Percentiles rank a stretch among this genome's conserved stretches.
Conservation (phyloP, 2,329 filamentous ascomycete species). For the Elsinoe batatas region DNA sequence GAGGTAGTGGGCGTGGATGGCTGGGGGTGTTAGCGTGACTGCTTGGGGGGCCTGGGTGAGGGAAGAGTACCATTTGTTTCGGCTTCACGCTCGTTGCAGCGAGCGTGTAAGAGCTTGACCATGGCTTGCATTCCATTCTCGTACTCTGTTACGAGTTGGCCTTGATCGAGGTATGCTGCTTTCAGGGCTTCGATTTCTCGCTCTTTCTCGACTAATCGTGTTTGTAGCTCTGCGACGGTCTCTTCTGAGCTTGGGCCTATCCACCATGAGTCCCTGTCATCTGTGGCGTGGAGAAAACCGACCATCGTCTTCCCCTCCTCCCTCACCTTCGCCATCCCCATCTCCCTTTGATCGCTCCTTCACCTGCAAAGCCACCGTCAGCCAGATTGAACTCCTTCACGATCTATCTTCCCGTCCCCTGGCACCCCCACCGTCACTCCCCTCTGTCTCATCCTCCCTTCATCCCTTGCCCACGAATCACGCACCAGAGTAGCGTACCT, state of each 20-base stretch:
- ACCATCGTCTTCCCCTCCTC: constrained; percentile 5
- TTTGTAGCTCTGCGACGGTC: constrained; percentile 23
- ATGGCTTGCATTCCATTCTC: constrained; percentile 10
- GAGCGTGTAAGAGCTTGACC: neutral
- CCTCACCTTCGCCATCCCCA: neutral
- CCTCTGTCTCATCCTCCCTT: neutral
- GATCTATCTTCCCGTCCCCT: neutral
- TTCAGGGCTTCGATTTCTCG: constrained; percentile 7
- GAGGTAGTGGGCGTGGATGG: constrained; percentile 41
- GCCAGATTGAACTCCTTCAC: constrained; percentile 2
- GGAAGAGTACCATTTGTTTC: constrained; percentile 1
- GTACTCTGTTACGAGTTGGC: constrained; percentile 11
- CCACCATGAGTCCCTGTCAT: neutral
- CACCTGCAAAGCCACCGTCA: constrained; percentile 6
- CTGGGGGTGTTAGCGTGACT: constrained; percentile 14
- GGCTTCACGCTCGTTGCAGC: neutral
- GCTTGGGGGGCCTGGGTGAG: no score
- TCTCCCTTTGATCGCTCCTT: constrained; percentile 10
- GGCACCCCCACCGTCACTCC: neutral
- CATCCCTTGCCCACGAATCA: constrained; percentile 20
- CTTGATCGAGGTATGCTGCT: constrained; percentile 4
- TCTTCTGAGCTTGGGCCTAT: neutral
- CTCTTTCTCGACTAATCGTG: constrained; percentile 20
- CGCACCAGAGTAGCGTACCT: constrained; percentile 13
- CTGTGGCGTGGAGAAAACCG: neutral